Percentiles rank a stretch among this genome's conserved stretches.
phyloP scores from a whole-genome alignment of 2,329 filamentous ascomycete species.

The Westerdykella sp. region DNA sequence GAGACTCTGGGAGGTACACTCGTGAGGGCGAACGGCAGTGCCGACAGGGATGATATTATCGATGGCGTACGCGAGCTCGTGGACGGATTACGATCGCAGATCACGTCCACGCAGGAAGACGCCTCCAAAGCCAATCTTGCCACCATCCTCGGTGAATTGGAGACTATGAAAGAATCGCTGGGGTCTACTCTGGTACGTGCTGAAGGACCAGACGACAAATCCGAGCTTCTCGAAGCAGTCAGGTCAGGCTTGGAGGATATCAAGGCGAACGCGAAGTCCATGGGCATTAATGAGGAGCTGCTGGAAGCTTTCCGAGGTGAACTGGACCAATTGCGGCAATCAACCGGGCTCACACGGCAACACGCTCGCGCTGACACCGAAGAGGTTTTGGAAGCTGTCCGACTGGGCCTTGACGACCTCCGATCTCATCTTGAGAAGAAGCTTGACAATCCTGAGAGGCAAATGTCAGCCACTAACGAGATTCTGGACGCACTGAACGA shows the following conservation, averaged over 20 bases:
- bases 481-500: conserved; percentile 58
- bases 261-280: conserved; percentile 21
- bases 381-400: conserved; percentile 45
- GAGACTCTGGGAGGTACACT: conserved; percentile 51
- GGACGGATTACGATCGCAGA: conserved; percentile 38
- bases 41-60: conserved; percentile 62
- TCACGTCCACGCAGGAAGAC: conserved; percentile 36
- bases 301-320: conserved; percentile 48
- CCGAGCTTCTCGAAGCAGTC: conserved; percentile 39
- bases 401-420: conserved; percentile 46
- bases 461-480: conserved; percentile 50
- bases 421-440: conserved; percentile 46
- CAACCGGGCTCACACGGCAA: conserved; percentile 36
- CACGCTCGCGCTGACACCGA: conserved; percentile 42
- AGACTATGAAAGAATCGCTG: conserved; percentile 40
- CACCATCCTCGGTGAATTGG: conserved; percentile 41
- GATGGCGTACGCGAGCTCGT: conserved; percentile 54
- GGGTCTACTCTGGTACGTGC: conserved; percentile 38
- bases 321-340: conserved; percentile 44
- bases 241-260: conserved; percentile 36
- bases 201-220: conserved; percentile 30
- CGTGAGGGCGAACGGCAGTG: conserved; percentile 40
- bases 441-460: conserved; percentile 50
- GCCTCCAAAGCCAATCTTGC: conserved; percentile 38
- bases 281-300: conserved; percentile 44